Conservation (phyloP, 306 rosid genomes). For the Alnus rubra region DNA sequence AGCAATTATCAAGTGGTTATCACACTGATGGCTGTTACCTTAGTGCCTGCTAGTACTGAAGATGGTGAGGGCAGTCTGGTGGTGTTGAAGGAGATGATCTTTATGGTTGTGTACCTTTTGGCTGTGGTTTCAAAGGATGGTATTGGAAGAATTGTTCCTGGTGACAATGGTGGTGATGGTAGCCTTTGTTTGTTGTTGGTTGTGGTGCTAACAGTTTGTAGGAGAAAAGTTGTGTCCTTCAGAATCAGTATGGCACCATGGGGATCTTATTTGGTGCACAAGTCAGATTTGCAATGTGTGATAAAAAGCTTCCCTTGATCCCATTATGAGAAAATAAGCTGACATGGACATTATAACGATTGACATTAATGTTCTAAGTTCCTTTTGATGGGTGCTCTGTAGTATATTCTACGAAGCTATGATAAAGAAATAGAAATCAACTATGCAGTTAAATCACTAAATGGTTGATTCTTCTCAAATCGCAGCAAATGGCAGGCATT, state of each 20-base stretch:
- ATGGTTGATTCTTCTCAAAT: slow-evolving; percentile 25
- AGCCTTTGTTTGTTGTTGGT: not conserved
- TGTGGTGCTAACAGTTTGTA: not conserved
- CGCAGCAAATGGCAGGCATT: slow-evolving; percentile 97
- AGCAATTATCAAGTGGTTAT: not conserved
- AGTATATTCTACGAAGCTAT: slow-evolving; percentile 16
- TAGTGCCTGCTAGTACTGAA: not conserved
- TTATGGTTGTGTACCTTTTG: not conserved
- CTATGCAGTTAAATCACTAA: slow-evolving; percentile 11
- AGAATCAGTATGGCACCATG: not conserved
- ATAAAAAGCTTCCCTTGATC: not conserved
- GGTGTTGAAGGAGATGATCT: not conserved
- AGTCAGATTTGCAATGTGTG: not conserved
- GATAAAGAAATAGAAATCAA: slow-evolving; percentile 23
- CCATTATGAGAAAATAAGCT: not conserved
- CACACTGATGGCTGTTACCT: not conserved
- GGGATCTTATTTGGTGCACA: not conserved
- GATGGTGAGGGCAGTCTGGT: not conserved
- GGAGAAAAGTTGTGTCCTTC: not conserved
- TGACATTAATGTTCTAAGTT: not conserved
- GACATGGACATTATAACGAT: not conserved
- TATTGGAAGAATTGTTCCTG: not conserved
- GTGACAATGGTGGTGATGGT: not conserved
- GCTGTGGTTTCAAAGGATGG: not conserved
- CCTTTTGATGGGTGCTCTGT: not conserved